Evolutionary conservation across 2,329 filamentous ascomycete species (phyloP), one percentile per base, ranked within the genome.

Genomic region (Aspergillus pseudoviridinutans): DNA sequence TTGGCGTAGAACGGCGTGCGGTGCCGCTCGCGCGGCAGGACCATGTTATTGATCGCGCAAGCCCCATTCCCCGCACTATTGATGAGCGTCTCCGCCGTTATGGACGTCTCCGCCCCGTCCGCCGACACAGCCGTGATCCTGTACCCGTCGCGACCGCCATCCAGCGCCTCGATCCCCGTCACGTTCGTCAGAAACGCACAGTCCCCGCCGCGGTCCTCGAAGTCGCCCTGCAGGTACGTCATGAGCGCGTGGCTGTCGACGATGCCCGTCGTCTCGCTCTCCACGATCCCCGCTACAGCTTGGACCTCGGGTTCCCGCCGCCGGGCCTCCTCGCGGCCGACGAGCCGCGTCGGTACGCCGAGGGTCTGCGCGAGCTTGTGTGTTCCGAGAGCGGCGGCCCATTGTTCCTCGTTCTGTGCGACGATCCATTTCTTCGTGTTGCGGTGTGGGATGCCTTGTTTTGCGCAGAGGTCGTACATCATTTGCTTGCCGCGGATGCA

Each of bases 361-460:
- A 87, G 79, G 6, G 70, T 68, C 47, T 76, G 74, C 2, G 84
- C 79, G 59, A 84, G 83, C 1, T 77, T 72, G 68, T 87, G 81
- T 0, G 85, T 72, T 47, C 79, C 79, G 2, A 75, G 59, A 47
- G 76, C 78, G 2, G 84, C 85, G n/a, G 78, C 81, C 70, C 84
- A 82, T 78, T 97, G 90, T 50, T 76, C 77, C 1, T 81, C 80
- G 53, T 86, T 88, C 78, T 97, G 94, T 0, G 93, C 93, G 1
- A 97, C 90, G 67, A 97, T 89, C 92, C 93, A 97, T 79, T 97
- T 97, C 58, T 92, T 92, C 25, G 86, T 89, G 70, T 88, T 88
- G 54, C 81, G 81, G 75, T 94, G 84, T 0, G 85, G 85, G 52
- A 99, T 88, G 57, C 75, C 74, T 66, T 90, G 79, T 56, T 77